phyloP scores from a whole-genome alignment of 2,329 filamentous ascomycete genomes.

The Periconia sp. region DNA sequence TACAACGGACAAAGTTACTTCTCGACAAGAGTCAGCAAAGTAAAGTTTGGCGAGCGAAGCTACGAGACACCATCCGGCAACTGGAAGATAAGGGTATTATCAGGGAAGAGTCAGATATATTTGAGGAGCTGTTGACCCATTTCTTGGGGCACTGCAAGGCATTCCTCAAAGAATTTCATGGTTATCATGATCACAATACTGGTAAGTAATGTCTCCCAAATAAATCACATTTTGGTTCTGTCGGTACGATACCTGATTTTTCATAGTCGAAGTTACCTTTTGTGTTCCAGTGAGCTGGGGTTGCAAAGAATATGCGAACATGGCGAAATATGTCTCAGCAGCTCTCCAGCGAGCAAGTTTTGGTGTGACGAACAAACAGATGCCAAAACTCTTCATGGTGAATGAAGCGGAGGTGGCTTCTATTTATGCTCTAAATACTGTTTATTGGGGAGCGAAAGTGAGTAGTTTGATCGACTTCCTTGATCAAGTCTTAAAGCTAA shows the following conservation, averaged over 20 bases:
- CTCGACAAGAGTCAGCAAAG: constrained; percentile 9
- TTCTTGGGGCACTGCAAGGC: constrained; percentile 4
- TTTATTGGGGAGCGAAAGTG: constrained; percentile 2
- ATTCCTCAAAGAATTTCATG: neutral
- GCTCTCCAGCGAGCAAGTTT: constrained; percentile 13
- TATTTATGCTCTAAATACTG: constrained; percentile 6
- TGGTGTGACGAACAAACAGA: constrained; percentile 3
- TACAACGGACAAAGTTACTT: constrained; percentile 12
- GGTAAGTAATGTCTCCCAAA: no score
- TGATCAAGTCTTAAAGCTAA: no score
- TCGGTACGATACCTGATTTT: neutral
- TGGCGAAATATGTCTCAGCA: constrained; percentile 9
- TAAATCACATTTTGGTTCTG: no score
- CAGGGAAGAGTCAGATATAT: no score
- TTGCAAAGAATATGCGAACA: constrained; percentile 5
- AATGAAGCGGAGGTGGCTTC: constrained; percentile 21
- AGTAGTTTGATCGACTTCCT: no score
- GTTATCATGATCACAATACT: neutral
- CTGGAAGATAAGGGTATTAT: neutral
- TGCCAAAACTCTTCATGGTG: constrained; percentile 18
- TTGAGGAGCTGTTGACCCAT: constrained; percentile 5
- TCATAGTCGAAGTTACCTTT: constrained; percentile 16
- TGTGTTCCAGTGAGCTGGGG: constrained; percentile 19
- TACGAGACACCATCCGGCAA: neutral
- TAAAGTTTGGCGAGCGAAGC: neutral